Evolutionary conservation across 2,329 filamentous ascomycete species (phyloP), one percentile per base, ranked within the genome.

Genomic region (Fusarium dlaminii): DNA sequence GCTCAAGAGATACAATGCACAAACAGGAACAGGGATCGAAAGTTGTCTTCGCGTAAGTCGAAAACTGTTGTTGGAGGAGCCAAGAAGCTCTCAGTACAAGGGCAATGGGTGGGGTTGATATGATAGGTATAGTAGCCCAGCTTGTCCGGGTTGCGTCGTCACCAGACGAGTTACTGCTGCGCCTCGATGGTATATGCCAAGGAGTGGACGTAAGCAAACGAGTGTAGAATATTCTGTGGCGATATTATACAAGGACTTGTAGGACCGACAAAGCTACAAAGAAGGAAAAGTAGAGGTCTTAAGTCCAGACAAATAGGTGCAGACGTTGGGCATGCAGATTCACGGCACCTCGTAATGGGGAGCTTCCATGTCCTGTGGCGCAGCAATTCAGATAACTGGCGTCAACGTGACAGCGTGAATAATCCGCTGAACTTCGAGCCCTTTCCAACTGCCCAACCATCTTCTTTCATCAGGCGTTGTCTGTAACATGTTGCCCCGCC

Each of bases 21-120:
- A 40, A 59, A 30, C 17, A 62, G 15, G 29, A 24, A 59, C 17
- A 52, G 37, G 36, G 22, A 29, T 39, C 24, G 32, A 52, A 18
- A 54, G n/a, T 49, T 58, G 32, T 27, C 29, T 37, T 48, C 49
- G 46, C 51, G 57, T 43, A 39, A 58, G 52, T 57, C 60, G 48
- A 59, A 65, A 52, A 59, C 60, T 59, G 65, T 49, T 57, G 69
- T 65, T 70, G 70, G 49, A 60, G 45, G 51, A 73, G 59, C 71
- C 71, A 73, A 63, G 63, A 63, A 73, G 66, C 66, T 75, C 66
- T 66, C 48, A 49, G 66, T 58, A 69, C 52, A 57, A 66, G 66
- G 57, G 59, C 45, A 34, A 70, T 56, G 70, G 39, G 73, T 75
- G 73, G 73, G 73, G 73, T 75, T 73, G 51, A 67, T 59, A 46